phyloP scores from a whole-genome alignment of 2,329 filamentous ascomycete genomes.

The Thielaviopsis populi region DNA sequence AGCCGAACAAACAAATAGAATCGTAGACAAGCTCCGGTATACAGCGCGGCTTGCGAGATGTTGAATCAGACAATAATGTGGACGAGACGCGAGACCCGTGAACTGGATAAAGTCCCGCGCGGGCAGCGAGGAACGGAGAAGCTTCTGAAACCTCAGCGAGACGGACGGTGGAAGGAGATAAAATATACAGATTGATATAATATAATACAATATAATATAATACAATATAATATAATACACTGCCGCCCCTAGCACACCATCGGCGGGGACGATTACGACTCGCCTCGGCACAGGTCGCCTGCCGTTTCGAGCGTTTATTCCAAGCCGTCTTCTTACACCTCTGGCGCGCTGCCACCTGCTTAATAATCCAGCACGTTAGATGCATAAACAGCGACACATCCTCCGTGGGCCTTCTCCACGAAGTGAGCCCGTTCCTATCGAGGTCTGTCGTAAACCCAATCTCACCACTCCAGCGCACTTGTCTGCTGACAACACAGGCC shows the following conservation, averaged over 20 bases:
- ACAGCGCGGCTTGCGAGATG: not conserved
- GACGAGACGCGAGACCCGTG: not conserved
- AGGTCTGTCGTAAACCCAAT: too few relatives aligned
- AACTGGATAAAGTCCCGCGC: not conserved
- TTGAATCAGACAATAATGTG: not conserved
- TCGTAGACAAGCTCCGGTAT: too few relatives aligned
- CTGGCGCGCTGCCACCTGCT: too few relatives aligned
- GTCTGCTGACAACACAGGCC: too few relatives aligned
- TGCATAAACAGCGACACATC: too few relatives aligned
- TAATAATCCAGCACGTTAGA: too few relatives aligned
- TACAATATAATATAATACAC: not conserved
- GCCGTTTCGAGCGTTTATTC: conserved; percentile 3
- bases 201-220: not conserved
- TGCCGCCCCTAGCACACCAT: conserved; percentile 8
- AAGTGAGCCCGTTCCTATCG: too few relatives aligned
- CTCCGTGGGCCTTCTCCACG: too few relatives aligned
- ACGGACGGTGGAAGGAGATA: not conserved
- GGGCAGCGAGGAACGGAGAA: not conserved
- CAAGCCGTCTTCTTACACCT: not conserved
- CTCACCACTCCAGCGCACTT: not conserved
- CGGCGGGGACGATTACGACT: conserved; percentile 2
- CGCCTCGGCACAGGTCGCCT: not conserved
- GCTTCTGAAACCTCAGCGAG: too few relatives aligned
- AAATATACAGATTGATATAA: too few relatives aligned
- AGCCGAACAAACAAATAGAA: too few relatives aligned